phyloP scores from a whole-genome alignment of 257 asterid species.

The Knoxia roxburghii region DNA sequence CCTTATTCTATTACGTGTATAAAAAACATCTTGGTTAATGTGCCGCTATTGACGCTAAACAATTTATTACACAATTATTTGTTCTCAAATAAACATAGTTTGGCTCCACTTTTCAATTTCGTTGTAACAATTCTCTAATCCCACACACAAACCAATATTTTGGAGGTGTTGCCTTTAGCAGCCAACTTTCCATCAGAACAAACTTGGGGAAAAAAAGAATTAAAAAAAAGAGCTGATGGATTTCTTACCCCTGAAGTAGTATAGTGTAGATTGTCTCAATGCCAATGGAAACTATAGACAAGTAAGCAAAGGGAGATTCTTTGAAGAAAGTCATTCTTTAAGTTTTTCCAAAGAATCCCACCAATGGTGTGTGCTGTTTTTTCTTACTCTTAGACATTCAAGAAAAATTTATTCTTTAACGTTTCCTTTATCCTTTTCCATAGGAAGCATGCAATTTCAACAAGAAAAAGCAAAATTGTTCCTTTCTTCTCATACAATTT shows the following conservation, averaged over 20 bases:
- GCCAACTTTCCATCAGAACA: too few species aligned
- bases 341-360: neutral
- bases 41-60: too few species aligned
- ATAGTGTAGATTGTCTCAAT: neutral
- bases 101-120: too few species aligned
- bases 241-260: conserved; percentile 5
- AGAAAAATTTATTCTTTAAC: neutral
- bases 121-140: too few species aligned
- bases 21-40: too few species aligned
- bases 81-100: too few species aligned
- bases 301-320: neutral
- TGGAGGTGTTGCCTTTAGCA: too few species aligned
- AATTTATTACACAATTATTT: too few species aligned
- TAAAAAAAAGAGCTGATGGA: neutral
- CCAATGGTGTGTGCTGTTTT: conserved; percentile 1
- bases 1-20: too few species aligned
- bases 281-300: neutral
- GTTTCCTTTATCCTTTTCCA: neutral
- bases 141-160: too few species aligned
- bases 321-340: neutral
- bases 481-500: conserved; percentile 6
- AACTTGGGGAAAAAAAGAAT: neutral
- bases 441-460: neutral
- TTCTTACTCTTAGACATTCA: neutral
- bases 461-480: conserved; percentile 7